Evolutionary conservation across 192 early-diverging fungal species (phyloP), one percentile per base, ranked within the genome.

Genomic region (Rhizophagus clarus): DNA sequence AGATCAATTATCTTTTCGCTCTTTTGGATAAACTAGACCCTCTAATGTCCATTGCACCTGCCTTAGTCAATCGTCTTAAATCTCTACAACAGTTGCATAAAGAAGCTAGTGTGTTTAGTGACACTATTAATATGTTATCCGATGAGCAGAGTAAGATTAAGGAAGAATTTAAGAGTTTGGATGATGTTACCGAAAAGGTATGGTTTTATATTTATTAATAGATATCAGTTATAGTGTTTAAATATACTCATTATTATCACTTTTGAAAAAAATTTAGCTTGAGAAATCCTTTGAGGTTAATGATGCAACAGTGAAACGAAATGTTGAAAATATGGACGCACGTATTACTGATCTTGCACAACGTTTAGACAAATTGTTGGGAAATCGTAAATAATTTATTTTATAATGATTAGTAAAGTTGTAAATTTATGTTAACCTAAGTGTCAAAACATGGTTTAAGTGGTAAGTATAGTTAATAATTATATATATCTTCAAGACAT

Each of bases 51-150:
- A 72, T 96, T 80, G 90, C 95, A 0, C 96, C 97, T 4, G 90
- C 94, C 1, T 87, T 96, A 22, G 87, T 96, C 20, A 83, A 90
- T 17, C 90, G 97, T 45, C 84, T 98, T 76, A 93, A 93, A 74
- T 89, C 91, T 9, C 87, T 98, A 49, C 90, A 93, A 69, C 86
- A 86, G 4, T 85, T 98, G 61, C 97, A 98, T 81, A 85, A 88
- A 1, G 96, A 98, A 80, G 94, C 95, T 0, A 87, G 93, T 17
- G 89, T 93, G 56, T 95, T 94, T 79, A 89, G 90, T 15, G 89
- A 94, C 10, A 91, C 90, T 8, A 87, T 97, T 49, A 90, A 90
- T 76, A 89, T 92, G 84, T 86, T 96, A 62, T 88, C 89, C 24
- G 76, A 82, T 20, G 95, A 94, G 72, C 95, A 96, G 76, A 84